These are phyloP conservation scores for Penstemon barbatus DNA, from an alignment of 257 asterid species.

Conservation along the genomic window DNA sequence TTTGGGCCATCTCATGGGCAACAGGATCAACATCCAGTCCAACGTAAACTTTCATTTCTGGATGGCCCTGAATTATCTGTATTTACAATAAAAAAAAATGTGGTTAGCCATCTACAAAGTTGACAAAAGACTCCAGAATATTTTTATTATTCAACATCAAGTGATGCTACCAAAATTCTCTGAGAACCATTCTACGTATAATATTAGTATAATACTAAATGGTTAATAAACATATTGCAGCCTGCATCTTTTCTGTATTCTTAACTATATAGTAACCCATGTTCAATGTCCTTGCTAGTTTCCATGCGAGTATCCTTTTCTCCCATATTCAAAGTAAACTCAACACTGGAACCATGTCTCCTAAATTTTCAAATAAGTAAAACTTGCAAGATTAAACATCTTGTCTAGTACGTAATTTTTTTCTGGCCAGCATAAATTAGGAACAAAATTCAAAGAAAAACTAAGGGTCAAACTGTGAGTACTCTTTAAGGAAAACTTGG, in stretches of 20 bases:
- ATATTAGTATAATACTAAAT: too few species aligned
- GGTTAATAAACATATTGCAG: too few species aligned
- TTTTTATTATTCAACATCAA: background rate
- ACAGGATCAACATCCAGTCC: slow-evolving; percentile 92
- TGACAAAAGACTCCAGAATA: background rate
- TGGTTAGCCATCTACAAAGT: slow-evolving; percentile 4
- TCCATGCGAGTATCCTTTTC: too few species aligned
- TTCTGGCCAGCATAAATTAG: background rate
- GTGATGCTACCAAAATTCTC: background rate
- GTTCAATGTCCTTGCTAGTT: too few species aligned
- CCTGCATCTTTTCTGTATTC: too few species aligned
- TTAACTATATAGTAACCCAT: too few species aligned
- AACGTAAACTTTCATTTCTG: slow-evolving; percentile 74
- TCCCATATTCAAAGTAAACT: too few species aligned
- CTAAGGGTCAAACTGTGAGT: too few species aligned
- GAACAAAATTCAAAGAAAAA: background rate
- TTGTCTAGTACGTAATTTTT: background rate
- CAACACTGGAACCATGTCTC: background rate
- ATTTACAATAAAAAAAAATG: slow-evolving; percentile 28
- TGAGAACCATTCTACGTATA: background rate
- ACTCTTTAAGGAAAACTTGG: too few species aligned
- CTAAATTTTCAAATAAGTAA: too few species aligned
- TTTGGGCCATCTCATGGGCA: slow-evolving; percentile 73
- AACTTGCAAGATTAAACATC: background rate
- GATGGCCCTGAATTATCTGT: slow-evolving; percentile 89